phyloP scores from a whole-genome alignment of 2,329 filamentous ascomycete genomes.

The Anisogramma anomala region DNA sequence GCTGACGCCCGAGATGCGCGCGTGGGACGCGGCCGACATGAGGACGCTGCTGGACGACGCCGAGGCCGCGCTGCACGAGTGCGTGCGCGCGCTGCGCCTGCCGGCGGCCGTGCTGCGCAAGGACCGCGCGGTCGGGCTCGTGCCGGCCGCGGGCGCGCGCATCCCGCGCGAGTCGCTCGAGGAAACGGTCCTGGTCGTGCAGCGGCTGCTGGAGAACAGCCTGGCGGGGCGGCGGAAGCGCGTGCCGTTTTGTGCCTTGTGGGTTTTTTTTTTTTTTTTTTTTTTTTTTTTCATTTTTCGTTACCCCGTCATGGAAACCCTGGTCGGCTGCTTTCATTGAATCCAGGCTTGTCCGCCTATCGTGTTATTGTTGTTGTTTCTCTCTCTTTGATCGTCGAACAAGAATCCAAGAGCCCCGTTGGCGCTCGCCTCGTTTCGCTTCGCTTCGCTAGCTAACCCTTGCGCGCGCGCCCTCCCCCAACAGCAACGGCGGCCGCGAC shows the following conservation, averaged over 20 bases:
- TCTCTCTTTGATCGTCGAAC: no score
- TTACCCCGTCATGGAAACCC: no score
- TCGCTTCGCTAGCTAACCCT: no score
- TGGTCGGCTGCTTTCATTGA: no score
- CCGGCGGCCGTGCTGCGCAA: constrained; percentile 76
- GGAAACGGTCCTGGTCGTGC: constrained; percentile 88
- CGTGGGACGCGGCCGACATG: constrained; percentile 70
- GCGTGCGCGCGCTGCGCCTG: constrained; percentile 66
- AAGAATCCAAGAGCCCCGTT: not conserved
- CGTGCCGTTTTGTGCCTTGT: constrained; percentile 87
- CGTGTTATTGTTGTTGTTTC: no score
- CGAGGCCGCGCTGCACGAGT: constrained; percentile 72
- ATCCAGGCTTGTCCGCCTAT: not conserved
- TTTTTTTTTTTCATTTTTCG: no score
- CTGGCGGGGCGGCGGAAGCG: constrained; percentile 43
- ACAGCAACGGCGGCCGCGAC: constrained; percentile 78
- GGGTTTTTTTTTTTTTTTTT: not conserved
- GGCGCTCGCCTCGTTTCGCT: no score
- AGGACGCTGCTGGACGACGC: constrained; percentile 75
- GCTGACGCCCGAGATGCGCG: constrained; percentile 67
- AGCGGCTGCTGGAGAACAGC: constrained; percentile 81
- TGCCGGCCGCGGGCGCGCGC: constrained; percentile 52
- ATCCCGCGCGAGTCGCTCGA: constrained; percentile 84
- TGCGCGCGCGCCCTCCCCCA: no score
- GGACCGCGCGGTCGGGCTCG: constrained; percentile 72